phyloP scores from a whole-genome alignment of 768 basidiomycete genomes.

The Coprinellus aureogranulatus region DNA sequence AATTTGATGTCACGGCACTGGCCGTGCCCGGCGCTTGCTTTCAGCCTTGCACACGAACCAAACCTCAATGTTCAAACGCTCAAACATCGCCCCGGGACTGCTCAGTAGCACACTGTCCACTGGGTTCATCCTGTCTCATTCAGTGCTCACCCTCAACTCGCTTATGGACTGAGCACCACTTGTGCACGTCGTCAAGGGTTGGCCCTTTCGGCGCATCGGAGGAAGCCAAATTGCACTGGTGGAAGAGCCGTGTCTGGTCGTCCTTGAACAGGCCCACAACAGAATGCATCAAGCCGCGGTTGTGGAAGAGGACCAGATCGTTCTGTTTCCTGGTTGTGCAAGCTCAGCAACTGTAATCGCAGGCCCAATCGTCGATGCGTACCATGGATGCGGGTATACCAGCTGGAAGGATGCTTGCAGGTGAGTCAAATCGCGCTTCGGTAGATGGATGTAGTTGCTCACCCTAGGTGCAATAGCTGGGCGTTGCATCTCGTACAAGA shows the following conservation, averaged over 20 bases:
- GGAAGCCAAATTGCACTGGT: conserved; percentile 17
- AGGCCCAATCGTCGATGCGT: neutral
- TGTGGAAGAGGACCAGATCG: conserved; percentile 17
- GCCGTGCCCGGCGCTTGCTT: no score
- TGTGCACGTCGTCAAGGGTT: conserved; percentile 7
- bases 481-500: conserved; percentile 21
- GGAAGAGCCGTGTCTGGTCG: conserved; percentile 16
- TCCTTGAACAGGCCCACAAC: conserved; percentile 16
- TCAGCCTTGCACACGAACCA: no score
- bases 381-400: conserved; percentile 17
- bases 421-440: neutral
- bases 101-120: no score
- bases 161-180: conserved; percentile 1
- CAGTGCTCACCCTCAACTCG: no score
- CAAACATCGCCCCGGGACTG: no score
- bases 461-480: conserved; percentile 16
- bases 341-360: neutral
- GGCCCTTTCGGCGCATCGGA: conserved; percentile 13
- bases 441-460: neutral
- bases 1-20: no score
- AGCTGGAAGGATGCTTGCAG: conserved; percentile 2
- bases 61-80: no score
- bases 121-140: no score
- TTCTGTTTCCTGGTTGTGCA: conserved; percentile 10
- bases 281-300: conserved; percentile 15